phyloP scores from a whole-genome alignment of 768 basidiomycete species.

The Leccinum rimulosum region DNA sequence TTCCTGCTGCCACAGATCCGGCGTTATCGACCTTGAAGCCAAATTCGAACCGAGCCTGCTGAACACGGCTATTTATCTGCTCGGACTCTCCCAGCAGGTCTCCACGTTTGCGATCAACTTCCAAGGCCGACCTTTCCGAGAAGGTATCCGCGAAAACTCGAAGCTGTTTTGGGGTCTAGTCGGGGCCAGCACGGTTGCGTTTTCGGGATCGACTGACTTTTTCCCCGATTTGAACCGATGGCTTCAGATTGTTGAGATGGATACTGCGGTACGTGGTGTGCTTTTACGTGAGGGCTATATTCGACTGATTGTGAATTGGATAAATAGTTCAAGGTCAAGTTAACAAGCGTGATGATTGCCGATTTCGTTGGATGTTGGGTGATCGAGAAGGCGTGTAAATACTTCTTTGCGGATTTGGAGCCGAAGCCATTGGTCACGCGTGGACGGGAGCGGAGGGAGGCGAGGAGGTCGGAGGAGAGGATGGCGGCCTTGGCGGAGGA shows the following conservation, averaged over 20 bases:
- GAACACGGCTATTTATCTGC: conserved; percentile 95
- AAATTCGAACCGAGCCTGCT: conserved; percentile 94
- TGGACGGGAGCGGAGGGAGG: conserved; percentile 78
- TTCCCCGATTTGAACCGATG: conserved; percentile 94
- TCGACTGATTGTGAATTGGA: not conserved
- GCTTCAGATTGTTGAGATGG: conserved; percentile 97
- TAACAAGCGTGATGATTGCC: conserved; percentile 78
- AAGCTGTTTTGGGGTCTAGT: conserved; percentile 92
- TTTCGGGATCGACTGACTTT: conserved; percentile 91
- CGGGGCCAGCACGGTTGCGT: conserved; percentile 86
- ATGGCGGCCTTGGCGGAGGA: conserved; percentile 21
- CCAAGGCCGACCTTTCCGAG: conserved; percentile 97
- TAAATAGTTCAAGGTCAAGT: conserved; percentile 72
- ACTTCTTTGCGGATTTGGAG: conserved; percentile 82
- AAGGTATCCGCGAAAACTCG: conserved; percentile 93
- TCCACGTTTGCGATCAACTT: conserved; percentile 99
- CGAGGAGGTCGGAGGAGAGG: conserved; percentile 45
- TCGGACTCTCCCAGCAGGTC: conserved; percentile 95
- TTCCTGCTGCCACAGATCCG: conserved; percentile 43
- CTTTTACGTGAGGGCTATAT: not conserved
- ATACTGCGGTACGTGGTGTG: conserved; percentile 49
- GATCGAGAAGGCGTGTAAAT: conserved; percentile 80
- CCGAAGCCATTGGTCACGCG: conserved; percentile 82
- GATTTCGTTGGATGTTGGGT: conserved; percentile 90
- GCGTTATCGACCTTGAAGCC: conserved; percentile 87